Percentiles rank a stretch among this genome's conserved stretches.
Evolutionary conservation across 495 filamentous ascomycete species (phyloP).

Genomic region (Aspergillus bridgeri): DNA sequence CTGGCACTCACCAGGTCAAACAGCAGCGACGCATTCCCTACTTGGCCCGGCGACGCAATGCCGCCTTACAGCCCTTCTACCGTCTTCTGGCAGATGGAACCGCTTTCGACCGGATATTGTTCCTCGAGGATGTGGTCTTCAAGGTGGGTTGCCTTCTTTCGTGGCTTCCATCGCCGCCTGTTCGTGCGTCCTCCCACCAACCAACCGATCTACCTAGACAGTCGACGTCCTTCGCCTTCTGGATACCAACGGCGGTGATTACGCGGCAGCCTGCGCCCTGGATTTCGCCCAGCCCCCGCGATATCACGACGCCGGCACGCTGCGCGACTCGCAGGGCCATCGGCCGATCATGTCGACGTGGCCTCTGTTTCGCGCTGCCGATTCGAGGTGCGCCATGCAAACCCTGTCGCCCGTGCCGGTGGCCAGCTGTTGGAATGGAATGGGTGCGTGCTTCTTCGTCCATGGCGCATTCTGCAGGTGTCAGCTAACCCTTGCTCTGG

Average conservation of each 20-base stretch:
- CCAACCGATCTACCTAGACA: constrained; percentile 24
- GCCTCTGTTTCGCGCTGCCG: constrained; percentile 69
- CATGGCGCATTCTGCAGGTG: background rate
- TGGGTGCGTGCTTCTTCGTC: constrained; percentile 43
- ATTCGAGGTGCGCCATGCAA: constrained; percentile 57
- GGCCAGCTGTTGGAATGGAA: constrained; percentile 80
- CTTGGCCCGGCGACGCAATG: constrained; percentile 60
- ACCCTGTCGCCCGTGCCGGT: constrained; percentile 61
- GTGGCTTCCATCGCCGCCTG: background rate
- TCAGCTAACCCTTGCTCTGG: background rate
- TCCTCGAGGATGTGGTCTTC: constrained; percentile 77
- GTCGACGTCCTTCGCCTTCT: constrained; percentile 69
- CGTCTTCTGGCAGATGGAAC: constrained; percentile 41
- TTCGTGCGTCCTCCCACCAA: background rate
- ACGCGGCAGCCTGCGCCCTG: constrained; percentile 80
- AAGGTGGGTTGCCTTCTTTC: constrained; percentile 39
- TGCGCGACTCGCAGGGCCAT: constrained; percentile 65
- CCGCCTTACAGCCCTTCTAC: constrained; percentile 44
- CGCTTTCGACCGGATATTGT: constrained; percentile 66
- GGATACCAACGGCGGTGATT: constrained; percentile 68
- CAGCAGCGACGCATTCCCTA: constrained; percentile 68
- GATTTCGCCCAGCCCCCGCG: constrained; percentile 66
- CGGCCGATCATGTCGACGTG: constrained; percentile 63
- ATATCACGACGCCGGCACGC: constrained; percentile 86
- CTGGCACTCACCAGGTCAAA: constrained; percentile 18